Conservation (phyloP, 768 basidiomycete genomes). For the Mycena vitilis region DNA sequence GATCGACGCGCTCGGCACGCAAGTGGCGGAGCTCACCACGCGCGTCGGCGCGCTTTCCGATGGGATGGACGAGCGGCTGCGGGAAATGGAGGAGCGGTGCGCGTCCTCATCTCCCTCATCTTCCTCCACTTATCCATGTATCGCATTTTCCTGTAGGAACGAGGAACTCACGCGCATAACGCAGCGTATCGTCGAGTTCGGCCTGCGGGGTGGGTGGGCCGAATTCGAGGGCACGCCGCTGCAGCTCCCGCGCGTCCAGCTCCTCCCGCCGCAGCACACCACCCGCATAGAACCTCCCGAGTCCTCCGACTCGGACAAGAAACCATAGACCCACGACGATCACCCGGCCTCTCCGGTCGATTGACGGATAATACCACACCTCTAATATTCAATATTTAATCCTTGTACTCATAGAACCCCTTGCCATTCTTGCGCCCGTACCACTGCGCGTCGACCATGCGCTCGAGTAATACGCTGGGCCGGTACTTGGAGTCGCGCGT, state of each 20-base stretch:
- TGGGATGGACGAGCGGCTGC: constrained; percentile 57
- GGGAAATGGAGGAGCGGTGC: constrained; percentile 60
- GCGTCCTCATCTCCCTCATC: constrained; percentile 27
- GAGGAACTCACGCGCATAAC: constrained; percentile 76
- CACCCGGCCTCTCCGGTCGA: too few relatives aligned
- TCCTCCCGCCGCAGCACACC: constrained; percentile 37
- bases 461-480: constrained; percentile 87
- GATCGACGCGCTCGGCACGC: constrained; percentile 66
- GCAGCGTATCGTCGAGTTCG: constrained; percentile 76
- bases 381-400: constrained; percentile 8
- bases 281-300: constrained; percentile 12
- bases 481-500: constrained; percentile 96
- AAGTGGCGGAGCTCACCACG: constrained; percentile 58
- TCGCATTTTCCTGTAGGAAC: constrained; percentile 53
- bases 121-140: constrained; percentile 3
- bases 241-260: constrained; percentile 55
- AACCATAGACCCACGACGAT: neutral
- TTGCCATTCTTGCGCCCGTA: constrained; percentile 92
- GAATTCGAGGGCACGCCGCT: constrained; percentile 74
- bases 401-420: constrained; percentile 91
- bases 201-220: constrained; percentile 70
- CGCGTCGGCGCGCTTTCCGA: constrained; percentile 54
- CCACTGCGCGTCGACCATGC: constrained; percentile 98
- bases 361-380: neutral
- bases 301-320: neutral